These are phyloP conservation scores for Tarenaya hassleriana DNA, from an alignment of 345 rosid genomes.

Conservation along the genomic window DNA sequence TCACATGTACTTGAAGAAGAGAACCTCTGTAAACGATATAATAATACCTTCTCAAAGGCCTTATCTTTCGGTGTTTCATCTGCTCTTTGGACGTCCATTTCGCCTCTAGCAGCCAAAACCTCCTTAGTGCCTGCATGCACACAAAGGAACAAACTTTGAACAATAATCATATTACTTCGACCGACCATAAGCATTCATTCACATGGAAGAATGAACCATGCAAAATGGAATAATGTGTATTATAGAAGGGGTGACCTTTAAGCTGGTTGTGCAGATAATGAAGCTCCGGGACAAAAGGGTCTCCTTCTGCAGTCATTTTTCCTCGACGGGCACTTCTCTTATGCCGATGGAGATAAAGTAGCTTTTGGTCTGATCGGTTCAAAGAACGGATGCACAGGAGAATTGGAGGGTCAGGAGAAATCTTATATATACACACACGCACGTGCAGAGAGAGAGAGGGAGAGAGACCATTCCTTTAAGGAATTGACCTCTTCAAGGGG, in stretches of 20 bases:
- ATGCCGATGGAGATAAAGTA: neutral
- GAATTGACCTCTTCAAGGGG: conserved; percentile 50
- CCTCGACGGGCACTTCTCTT: conserved; percentile 36
- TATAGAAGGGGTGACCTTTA: conserved; percentile 45
- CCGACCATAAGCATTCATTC: conserved; percentile 1
- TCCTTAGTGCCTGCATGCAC: conserved; percentile 50
- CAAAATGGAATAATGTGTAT: no score
- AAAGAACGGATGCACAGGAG: conserved; percentile 16
- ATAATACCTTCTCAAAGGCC: conserved; percentile 58
- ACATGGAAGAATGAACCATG: conserved; percentile 1
- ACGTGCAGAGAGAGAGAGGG: conserved; percentile 9
- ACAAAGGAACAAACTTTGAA: conserved; percentile 5
- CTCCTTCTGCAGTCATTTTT: conserved; percentile 37
- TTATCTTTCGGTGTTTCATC: conserved; percentile 61
- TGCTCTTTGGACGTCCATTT: conserved; percentile 59
- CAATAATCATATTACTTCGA: neutral
- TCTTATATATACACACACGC: conserved; percentile 15
- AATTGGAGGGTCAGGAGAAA: conserved; percentile 4
- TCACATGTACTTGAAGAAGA: neutral
- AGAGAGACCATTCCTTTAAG: conserved; percentile 47
- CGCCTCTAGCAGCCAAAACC: conserved; percentile 48
- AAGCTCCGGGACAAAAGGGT: conserved; percentile 67
- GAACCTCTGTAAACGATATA: neutral
- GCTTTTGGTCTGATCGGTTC: conserved; percentile 16
- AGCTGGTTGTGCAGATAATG: conserved; percentile 60